These are phyloP conservation scores for Botrytis sinoallii DNA, from an alignment of 2,329 filamentous ascomycete genomes.

Conservation along the genomic window DNA sequence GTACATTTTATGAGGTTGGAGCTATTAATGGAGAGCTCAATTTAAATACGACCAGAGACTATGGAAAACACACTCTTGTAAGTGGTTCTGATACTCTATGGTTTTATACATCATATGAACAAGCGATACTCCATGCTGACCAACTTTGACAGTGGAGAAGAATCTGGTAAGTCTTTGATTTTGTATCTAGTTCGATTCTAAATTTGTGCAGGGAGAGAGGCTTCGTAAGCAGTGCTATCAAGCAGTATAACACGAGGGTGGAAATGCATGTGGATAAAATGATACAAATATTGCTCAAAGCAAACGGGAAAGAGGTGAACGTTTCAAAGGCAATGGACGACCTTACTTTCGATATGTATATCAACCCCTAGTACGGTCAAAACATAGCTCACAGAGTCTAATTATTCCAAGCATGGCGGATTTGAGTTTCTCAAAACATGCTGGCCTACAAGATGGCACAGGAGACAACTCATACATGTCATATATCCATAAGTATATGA, in stretches of 20 bases:
- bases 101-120: background rate
- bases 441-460: conserved; percentile 23
- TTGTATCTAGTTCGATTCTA: background rate
- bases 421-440: conserved; percentile 24
- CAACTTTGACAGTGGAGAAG: conserved; percentile 19
- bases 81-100: background rate
- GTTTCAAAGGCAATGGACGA: conserved; percentile 19
- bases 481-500: conserved; percentile 25
- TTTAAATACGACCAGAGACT: conserved; percentile 22
- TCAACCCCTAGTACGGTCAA: background rate
- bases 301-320: conserved; percentile 18
- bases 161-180: conserved; percentile 17
- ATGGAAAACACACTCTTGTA: conserved; percentile 18
- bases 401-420: conserved; percentile 24
- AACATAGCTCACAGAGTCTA: background rate
- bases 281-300: conserved; percentile 11
- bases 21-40: conserved; percentile 21
- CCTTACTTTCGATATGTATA: conserved; percentile 26
- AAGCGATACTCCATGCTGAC: background rate
- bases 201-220: conserved; percentile 18
- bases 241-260: conserved; percentile 22
- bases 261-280: conserved; percentile 24
- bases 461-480: conserved; percentile 23
- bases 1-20: conserved; percentile 23
- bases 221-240: conserved; percentile 21